Base-by-base conservation (phyloP, 495 filamentous ascomycete genomes). In the Aspergillus hancockii region DNA sequence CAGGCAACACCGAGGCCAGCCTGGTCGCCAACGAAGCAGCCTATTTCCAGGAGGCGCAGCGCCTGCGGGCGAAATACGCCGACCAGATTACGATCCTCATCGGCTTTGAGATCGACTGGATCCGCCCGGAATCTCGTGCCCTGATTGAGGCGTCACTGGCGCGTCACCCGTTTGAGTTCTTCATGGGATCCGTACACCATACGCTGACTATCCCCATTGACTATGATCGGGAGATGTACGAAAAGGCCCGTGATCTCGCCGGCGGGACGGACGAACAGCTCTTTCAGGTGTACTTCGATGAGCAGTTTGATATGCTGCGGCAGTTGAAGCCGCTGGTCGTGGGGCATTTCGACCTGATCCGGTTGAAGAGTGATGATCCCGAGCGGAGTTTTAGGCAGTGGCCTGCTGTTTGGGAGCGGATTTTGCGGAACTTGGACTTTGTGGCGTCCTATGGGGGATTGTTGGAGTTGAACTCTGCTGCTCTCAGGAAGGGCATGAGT, bases 51-150 rank as follows among this genome's bases (percentile, higher is more conserved):
- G 88, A 93, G 75, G 91, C 92, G 25, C 67, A 73, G 22, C 83
- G 85, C 12, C 81, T 98, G n/a, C 88, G 89, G 34, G 61, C 75
- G 7, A 82, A 79, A 63, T 97, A 96, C 73, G 77, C 82, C 21
- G 68, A 74, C 23, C 77, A 88, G 60, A 95, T 98, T 70, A 76
- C 85, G 47, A 79, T 98, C 61, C 80, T 96, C 21, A 86, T 98
- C 71, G 94, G 90, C 47, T 95, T 97, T 71, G 95, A 98, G 71
- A 82, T 82, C 55, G 95, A 98, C 65, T 98, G 90, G 86, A 93
- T 97, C 62, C 85, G 92, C 3, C 82, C 86, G 0, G 77, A 77
- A 14, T 93, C 90, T 52, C 67, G 68, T 6, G 18, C 66, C 1
- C 71, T 90, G 31, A 85, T 96, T 49, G 58, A 75, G 9, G 57